A percentile compares a stretch with the other conserved stretches of the same genome.
These are phyloP conservation scores for Aureobasidium sp. DNA, from an alignment of 2,329 filamentous ascomycete species.

Conservation along the genomic window DNA sequence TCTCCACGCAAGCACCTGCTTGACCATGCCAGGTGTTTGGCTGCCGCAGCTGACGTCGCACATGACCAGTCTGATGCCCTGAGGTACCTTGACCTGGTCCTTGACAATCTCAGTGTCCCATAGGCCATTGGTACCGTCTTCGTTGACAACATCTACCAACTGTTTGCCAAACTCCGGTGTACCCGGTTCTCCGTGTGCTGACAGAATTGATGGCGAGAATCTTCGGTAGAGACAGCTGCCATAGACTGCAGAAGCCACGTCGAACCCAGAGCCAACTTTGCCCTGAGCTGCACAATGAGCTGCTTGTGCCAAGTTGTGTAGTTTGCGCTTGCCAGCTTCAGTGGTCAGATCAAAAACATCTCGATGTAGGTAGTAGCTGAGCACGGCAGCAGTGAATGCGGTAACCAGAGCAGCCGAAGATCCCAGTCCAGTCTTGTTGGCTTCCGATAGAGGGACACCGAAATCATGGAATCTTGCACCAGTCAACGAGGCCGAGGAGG, in stretches of 20 bases:
- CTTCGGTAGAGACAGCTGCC: slow-evolving; percentile 85
- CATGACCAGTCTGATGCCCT: slow-evolving; percentile 74
- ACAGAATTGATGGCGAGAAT: slow-evolving; percentile 76
- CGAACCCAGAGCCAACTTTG: slow-evolving; percentile 93
- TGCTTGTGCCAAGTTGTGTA: slow-evolving; percentile 92
- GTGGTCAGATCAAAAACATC: slow-evolving; percentile 50
- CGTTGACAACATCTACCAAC: slow-evolving; percentile 61
- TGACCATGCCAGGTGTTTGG: slow-evolving; percentile 93
- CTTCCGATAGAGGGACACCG: slow-evolving; percentile 63
- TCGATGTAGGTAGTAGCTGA: slow-evolving; percentile 64
- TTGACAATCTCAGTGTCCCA: slow-evolving; percentile 80
- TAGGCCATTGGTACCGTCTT: slow-evolving; percentile 38
- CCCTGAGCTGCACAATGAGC: slow-evolving; percentile 94
- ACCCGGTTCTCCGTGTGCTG: slow-evolving; percentile 59
- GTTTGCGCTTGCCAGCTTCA: slow-evolving; percentile 48
- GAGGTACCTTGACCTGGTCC: slow-evolving; percentile 62
- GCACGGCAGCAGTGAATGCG: slow-evolving; percentile 68
- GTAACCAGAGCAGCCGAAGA: slow-evolving; percentile 94
- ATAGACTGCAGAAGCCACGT: slow-evolving; percentile 87
- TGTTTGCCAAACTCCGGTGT: slow-evolving; percentile 58
- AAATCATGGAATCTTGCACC: slow-evolving; percentile 65
- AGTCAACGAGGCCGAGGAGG: slow-evolving; percentile 40
- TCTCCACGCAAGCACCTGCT: slow-evolving; percentile 79
- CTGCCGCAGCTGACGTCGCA: slow-evolving; percentile 94
- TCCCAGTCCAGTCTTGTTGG: slow-evolving; percentile 93